Evolutionary conservation across 495 filamentous ascomycete species (phyloP).

Genomic region (Aspergillus sclerotiicarbonarius): DNA sequence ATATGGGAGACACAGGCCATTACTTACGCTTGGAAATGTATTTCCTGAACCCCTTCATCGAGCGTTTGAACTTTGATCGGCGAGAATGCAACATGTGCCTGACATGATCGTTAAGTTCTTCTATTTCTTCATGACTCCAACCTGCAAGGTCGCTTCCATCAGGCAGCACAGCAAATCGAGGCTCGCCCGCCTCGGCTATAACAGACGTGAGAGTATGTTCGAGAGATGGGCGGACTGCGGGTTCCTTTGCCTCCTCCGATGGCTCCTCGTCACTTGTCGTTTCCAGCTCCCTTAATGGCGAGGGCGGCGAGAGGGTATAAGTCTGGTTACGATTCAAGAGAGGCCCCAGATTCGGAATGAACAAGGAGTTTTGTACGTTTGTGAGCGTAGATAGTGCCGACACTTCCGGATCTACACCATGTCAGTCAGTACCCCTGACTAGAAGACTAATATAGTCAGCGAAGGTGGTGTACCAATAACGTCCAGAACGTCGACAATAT

Average conservation of each 20-base stretch:
- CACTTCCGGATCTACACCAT: conserved; percentile 66
- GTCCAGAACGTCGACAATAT: conserved; percentile 68
- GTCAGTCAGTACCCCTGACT: not conserved
- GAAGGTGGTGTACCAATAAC: conserved; percentile 55
- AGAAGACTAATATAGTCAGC: not conserved
- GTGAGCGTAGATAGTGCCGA: conserved; percentile 70
- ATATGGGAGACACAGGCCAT: not conserved
- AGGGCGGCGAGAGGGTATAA: conserved; percentile 60
- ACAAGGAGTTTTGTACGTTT: conserved; percentile 78
- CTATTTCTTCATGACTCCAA: conserved; percentile 67
- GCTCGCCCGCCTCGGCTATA: conserved; percentile 24
- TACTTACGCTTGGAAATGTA: conserved; percentile 65
- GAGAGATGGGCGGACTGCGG: conserved; percentile 25
- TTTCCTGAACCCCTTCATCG: conserved; percentile 71
- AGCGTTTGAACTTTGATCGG: conserved; percentile 69
- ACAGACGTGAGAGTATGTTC: conserved; percentile 31
- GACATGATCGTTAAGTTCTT: conserved; percentile 75
- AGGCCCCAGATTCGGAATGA: conserved; percentile 66
- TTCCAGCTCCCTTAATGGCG: conserved; percentile 27
- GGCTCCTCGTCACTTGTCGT: conserved; percentile 30
- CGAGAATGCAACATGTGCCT: conserved; percentile 79
- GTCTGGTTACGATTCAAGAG: conserved; percentile 70
- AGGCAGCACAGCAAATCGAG: conserved; percentile 42
- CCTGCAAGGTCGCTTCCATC: conserved; percentile 63
- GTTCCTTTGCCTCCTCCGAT: conserved; percentile 21